Conservation (phyloP, 106 monocot genomes). For the Agapanthus africanus region DNA sequence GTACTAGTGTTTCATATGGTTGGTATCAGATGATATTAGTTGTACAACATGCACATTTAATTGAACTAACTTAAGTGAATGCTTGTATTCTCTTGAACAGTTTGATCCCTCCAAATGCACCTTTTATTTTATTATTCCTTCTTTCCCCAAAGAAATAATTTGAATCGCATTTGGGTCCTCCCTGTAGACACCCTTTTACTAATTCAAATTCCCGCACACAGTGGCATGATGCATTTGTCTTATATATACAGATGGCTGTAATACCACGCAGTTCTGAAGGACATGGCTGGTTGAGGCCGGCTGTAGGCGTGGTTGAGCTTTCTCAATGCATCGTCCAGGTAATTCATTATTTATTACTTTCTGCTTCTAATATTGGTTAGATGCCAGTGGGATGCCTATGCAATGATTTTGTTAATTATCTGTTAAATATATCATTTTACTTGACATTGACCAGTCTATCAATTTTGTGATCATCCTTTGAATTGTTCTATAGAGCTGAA, state of each 20-base stretch:
- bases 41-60: neutral
- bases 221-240: neutral
- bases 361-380: neutral
- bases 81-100: neutral
- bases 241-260: conserved; percentile 71
- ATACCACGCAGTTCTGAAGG: conserved; percentile 66
- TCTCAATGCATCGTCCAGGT: conserved; percentile 96
- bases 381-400: neutral
- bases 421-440: neutral
- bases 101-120: neutral
- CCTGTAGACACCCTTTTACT: neutral
- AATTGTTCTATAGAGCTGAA: neutral
- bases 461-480: neutral
- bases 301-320: conserved; percentile 87
- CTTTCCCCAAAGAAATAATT: neutral
- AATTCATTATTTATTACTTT: neutral
- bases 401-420: neutral
- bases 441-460: neutral
- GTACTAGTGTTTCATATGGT: neutral
- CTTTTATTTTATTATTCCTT: neutral
- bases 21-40: neutral
- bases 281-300: conserved; percentile 94
- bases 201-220: neutral
- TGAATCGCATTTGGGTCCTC: neutral
- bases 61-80: neutral